These are phyloP conservation scores for Schizochytrium sp. DNA, from an alignment of 108 stramenopile genomes.

Conservation along the genomic window DNA sequence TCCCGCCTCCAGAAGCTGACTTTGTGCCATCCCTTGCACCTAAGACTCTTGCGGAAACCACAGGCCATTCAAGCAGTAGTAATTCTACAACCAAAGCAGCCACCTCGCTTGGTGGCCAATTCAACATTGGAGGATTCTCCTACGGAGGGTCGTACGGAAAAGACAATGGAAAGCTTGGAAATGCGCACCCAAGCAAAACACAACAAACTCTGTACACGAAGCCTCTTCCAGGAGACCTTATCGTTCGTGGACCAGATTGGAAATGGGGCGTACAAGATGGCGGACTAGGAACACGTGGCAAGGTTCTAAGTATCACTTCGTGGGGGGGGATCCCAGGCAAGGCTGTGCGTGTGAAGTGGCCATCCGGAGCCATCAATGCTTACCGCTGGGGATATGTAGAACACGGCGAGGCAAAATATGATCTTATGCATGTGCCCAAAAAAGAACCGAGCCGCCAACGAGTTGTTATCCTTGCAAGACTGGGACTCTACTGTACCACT, in stretches of 20 bases:
- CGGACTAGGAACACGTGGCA: constrained; percentile 46
- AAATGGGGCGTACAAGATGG: constrained; percentile 51
- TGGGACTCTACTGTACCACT: not conserved
- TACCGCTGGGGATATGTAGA: constrained; percentile 58
- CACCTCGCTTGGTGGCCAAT: too few species aligned
- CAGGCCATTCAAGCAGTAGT: not conserved
- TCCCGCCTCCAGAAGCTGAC: constrained; percentile 37
- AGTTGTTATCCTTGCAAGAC: constrained; percentile 7
- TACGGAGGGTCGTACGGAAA: not conserved
- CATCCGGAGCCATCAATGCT: not conserved
- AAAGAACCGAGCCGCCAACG: not conserved
- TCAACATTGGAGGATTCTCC: too few species aligned
- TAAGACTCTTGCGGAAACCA: not conserved
- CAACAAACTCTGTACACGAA: not conserved
- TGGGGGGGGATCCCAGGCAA: constrained; percentile 31
- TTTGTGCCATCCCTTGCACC: not conserved
- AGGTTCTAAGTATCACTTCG: constrained; percentile 6
- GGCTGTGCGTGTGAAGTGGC: constrained; percentile 55
- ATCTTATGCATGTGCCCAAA: constrained; percentile 39
- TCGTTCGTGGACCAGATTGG: constrained; percentile 51
- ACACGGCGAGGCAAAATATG: not conserved
- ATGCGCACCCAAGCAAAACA: not conserved
- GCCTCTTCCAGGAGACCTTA: constrained; percentile 10
- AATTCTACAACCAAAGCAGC: not conserved
- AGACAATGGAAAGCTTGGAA: not conserved